phyloP scores from a whole-genome alignment of 2,329 filamentous ascomycete genomes.

The Colletotrichum musae region DNA sequence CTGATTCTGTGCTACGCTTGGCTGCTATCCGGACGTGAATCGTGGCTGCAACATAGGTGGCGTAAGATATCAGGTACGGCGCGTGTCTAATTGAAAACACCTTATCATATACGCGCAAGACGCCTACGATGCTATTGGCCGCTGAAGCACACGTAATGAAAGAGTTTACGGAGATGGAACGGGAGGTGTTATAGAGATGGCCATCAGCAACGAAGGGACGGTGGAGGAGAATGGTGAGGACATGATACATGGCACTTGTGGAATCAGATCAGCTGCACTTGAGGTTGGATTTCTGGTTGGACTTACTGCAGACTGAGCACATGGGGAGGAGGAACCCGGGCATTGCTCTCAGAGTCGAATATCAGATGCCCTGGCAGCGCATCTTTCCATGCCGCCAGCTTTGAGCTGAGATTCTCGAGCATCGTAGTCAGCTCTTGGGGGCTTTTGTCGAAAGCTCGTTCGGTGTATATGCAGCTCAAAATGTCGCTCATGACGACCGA shows the following conservation, averaged over 20 bases:
- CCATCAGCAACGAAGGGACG: slow-evolving; percentile 67
- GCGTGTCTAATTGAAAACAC: slow-evolving; percentile 61
- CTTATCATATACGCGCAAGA: slow-evolving; percentile 60
- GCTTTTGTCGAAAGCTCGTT: slow-evolving; percentile 54
- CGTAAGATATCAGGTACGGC: slow-evolving; percentile 69
- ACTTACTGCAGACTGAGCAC: slow-evolving; percentile 58
- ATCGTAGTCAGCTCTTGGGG: slow-evolving; percentile 53
- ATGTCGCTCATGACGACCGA: slow-evolving; percentile 63
- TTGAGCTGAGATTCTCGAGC: slow-evolving; percentile 54
- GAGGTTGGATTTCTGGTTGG: rapidly evolving
- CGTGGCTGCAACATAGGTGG: slow-evolving; percentile 68
- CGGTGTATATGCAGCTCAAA: slow-evolving; percentile 60
- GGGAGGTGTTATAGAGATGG: slow-evolving; percentile 60
- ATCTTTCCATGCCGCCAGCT: slow-evolving; percentile 59
- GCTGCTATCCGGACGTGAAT: slow-evolving; percentile 67
- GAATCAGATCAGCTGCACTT: background rate
- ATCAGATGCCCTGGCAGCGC: slow-evolving; percentile 58
- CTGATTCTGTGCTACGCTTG: slow-evolving; percentile 55
- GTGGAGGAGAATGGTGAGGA: slow-evolving; percentile 67
- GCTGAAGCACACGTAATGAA: slow-evolving; percentile 62
- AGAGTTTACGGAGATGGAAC: slow-evolving; percentile 58
- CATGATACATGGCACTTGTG: slow-evolving; percentile 61
- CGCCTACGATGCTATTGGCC: slow-evolving; percentile 58
- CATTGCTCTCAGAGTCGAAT: slow-evolving; percentile 50
- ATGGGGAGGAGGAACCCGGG: slow-evolving; percentile 58